Base-by-base conservation (phyloP, 2,329 filamentous ascomycete species). In the Fusarium tanahbumbuense region DNA sequence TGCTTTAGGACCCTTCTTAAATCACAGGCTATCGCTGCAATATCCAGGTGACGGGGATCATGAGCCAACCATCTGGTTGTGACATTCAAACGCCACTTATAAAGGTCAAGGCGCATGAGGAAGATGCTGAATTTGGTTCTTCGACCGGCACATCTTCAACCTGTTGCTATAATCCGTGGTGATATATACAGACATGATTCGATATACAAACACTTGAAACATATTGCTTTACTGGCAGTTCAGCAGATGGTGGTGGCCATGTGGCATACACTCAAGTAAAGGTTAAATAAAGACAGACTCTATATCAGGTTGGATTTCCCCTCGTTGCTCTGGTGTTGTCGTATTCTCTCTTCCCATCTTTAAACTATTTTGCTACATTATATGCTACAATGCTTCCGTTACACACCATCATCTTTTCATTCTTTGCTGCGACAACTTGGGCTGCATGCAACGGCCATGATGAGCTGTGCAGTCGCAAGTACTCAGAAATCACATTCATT, bases 401-500 rank as follows among this genome's bases (percentile, higher is more conserved):
- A n/a, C 53, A 64, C 15, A 50, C 73, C 22, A 40, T 70, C 27
- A 15, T 41, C 49, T 53, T 42, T 28, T 41, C 23, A 23, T 42
- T 53, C 10, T 68, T 77, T 48, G 59, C 66, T 10, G 56, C 56
- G 16, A 63, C 55, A 28, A 72, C 61, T 16, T 54, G 74, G 28
- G 76, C 73, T 22, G 76, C 65, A 37, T 91, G 89, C 80, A 91
- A 91, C 74, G 88, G 88, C 65, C 81, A 84, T 56, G 73, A 84
- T 3, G 83, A 83, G 41, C 85, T 88, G 57, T 91, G 89, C 78
- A 76, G 77, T 49, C 84, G 86, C 41, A 79, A 77, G 44, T 91
- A 91, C 79, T 87, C 87, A 66, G 83, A 89, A 40, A 77, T 91
- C 56, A 86, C 86, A n/a, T 85, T 87, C 62, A 79, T 90, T 20